Evolutionary conservation across 768 basidiomycete species (phyloP), one percentile per base, ranked within the genome.

Genomic region (Filobasidium wieringae): DNA sequence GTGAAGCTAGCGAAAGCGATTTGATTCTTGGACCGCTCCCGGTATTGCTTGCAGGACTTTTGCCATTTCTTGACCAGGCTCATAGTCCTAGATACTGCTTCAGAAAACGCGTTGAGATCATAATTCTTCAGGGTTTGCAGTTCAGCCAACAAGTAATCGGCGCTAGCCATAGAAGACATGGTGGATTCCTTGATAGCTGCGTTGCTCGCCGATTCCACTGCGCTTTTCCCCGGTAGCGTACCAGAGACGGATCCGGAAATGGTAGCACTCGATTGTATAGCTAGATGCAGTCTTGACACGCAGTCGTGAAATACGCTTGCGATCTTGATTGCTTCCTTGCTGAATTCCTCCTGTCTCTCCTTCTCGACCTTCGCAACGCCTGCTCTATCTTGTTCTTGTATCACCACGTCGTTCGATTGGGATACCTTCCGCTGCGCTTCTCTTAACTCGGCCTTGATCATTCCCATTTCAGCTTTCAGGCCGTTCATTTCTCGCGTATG

Each of bases 1-100:
- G 85, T 79, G 64, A 97, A 97, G 75, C 92, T 93, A 65, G 89
- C 79, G 74, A 96, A 96, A 0, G 92, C 87, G 56, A 99, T 93
- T 75, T 95, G 95, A 57, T 91, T 88, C 74, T 86, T 90, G 15
- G 91, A 86, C n/a, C 87, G 82, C 64, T 97, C 93, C 43, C 91
- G 80, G 59, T 96, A 97, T 63, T 89, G 85, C 69, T 89, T 93
- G 76, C 89, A 93, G 70, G 92, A 90, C 71, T 90, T 95, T 76
- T 91, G 88, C 90, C 91, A 97, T 71, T 93, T 95, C 56, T 88
- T 84, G 58, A 91, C 69, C 36, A 74, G 47, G 8, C 55, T 86
- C 9, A 87, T 86, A 14, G 85, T 82, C 71, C 89, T 88, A 55
- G 78, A 76, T 41, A 96, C 81, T 0, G 83, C 83, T 52, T 93